Percentiles rank a stretch among this genome's conserved stretches.
These are phyloP conservation scores for Pseudophaeomoniella oleicola DNA, from an alignment of 2,329 filamentous ascomycete genomes.

Conservation along the genomic window DNA sequence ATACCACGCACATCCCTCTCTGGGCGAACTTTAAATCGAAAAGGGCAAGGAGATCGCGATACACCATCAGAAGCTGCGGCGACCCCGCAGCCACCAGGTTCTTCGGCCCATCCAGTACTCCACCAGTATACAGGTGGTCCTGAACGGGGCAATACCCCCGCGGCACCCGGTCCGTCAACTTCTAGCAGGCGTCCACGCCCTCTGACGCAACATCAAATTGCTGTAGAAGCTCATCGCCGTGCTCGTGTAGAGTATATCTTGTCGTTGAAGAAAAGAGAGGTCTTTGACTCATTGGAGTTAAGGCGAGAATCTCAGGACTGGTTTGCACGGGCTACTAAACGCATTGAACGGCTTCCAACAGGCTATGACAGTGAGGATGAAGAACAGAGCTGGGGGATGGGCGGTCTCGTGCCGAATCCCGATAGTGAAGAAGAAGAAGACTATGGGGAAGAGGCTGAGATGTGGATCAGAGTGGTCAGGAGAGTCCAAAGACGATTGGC, in stretches of 20 bases:
- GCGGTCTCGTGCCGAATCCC: conserved; percentile 25
- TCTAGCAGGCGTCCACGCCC: conserved; percentile 24
- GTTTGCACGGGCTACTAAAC: conserved; percentile 24
- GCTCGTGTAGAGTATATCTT: conserved; percentile 33
- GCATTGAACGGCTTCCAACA: conserved; percentile 26
- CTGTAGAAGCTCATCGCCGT: conserved; percentile 32
- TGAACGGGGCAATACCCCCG: conserved; percentile 1
- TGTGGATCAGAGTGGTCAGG: conserved; percentile 26
- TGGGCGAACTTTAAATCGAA: conserved; percentile 25
- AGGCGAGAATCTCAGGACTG: conserved; percentile 24
- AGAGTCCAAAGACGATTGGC: conserved; percentile 28
- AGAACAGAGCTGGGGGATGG: conserved; percentile 24
- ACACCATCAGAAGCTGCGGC: conserved; percentile 9
- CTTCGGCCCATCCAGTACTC: conserved; percentile 24
- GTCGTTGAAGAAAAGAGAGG: conserved; percentile 24
- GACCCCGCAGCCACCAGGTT: conserved; percentile 22
- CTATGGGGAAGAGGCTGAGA: conserved; percentile 31
- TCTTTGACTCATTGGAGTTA: conserved; percentile 20
- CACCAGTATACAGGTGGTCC: conserved; percentile 18
- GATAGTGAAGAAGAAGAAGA: conserved; percentile 25
- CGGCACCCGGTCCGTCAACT: conserved; percentile 5
- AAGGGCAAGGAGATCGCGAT: conserved; percentile 20
- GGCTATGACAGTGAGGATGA: conserved; percentile 34
- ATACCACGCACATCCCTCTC: conserved; percentile 1
- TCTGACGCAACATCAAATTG: conserved; percentile 34